These are phyloP conservation scores for Oryza australiensis DNA, from an alignment of 176 grass and related monocot genomes.

Conservation along the genomic window DNA sequence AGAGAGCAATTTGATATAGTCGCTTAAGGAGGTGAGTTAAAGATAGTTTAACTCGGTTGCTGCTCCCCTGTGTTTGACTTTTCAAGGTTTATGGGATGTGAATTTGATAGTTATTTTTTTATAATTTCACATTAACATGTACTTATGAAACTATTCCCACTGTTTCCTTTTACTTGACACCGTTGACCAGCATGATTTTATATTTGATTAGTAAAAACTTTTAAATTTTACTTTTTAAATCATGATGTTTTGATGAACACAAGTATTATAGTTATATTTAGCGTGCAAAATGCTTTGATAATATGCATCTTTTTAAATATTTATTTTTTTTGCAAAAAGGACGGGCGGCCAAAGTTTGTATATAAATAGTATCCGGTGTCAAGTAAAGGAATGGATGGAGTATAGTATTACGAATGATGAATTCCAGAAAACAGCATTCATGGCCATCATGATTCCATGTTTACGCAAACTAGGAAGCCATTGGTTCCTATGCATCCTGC, in stretches of 20 bases:
- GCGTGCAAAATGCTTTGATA: no score
- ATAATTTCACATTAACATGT: not conserved
- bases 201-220: no score
- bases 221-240: no score
- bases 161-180: no score
- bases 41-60: constrained; percentile 33
- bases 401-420: not conserved
- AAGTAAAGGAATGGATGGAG: no score
- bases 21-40: not conserved
- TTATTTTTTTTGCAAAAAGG: no score
- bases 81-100: not conserved
- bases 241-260: no score
- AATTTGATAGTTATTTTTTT: not conserved
- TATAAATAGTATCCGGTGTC: no score
- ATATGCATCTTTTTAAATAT: no score
- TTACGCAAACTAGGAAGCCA: not conserved
- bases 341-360: no score
- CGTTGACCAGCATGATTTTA: no score
- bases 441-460: not conserved
- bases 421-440: not conserved
- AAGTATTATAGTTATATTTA: no score
- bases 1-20: constrained; percentile 22
- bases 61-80: not conserved
- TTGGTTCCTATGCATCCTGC: not conserved
- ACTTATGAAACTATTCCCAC: not conserved